Conservation (phyloP, 495 filamentous ascomycete species). For the Xylaria sp. region DNA sequence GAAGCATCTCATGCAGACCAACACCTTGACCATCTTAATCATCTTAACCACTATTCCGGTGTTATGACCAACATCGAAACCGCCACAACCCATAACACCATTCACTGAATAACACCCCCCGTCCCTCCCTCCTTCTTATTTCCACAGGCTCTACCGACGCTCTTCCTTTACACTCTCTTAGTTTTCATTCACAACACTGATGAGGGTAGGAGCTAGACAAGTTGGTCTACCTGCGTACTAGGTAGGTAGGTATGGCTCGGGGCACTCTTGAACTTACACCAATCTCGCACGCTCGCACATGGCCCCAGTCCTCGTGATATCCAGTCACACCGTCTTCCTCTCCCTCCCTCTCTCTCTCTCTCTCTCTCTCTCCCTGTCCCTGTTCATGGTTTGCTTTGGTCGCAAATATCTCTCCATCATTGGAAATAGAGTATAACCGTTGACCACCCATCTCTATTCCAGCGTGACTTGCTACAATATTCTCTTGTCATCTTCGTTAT, state of each 20-base stretch:
- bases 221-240: not conserved
- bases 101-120: too few relatives aligned
- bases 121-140: too few relatives aligned
- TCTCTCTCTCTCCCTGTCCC: too few relatives aligned
- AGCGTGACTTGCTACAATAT: constrained; percentile 57
- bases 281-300: not conserved
- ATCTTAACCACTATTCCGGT: not conserved
- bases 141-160: not conserved
- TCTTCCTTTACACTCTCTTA: not conserved
- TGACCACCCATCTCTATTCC: constrained; percentile 28
- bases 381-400: not conserved
- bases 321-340: not conserved
- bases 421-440: not conserved
- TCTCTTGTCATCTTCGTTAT: constrained; percentile 77
- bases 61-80: not conserved
- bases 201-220: not conserved
- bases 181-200: not conserved
- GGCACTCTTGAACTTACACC: not conserved
- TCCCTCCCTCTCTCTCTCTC: too few relatives aligned
- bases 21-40: too few relatives aligned
- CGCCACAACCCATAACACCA: too few relatives aligned
- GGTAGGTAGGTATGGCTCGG: not conserved
- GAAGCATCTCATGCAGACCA: not conserved
- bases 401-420: not conserved
- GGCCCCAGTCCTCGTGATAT: not conserved